Percentiles rank a stretch among this genome's conserved stretches.
These are phyloP conservation scores for Halenospora varia DNA, from an alignment of 495 filamentous ascomycete species.

Conservation along the genomic window DNA sequence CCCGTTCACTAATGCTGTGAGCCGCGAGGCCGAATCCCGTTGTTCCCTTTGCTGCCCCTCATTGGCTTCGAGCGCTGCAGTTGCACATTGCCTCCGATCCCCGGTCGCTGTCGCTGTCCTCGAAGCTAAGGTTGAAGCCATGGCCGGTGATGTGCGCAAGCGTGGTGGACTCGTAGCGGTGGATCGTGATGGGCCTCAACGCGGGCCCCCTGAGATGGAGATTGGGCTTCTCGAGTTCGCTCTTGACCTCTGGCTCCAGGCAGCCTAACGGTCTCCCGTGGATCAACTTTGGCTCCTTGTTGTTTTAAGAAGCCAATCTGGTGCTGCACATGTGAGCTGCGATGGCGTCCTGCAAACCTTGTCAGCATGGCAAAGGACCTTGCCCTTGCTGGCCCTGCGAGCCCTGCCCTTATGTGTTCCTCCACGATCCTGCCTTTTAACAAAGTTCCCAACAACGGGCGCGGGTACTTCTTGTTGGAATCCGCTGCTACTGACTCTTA, in stretches of 20 bases:
- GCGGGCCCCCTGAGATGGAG: conserved; percentile 6
- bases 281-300: conserved; percentile 17
- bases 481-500: not conserved
- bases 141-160: not conserved
- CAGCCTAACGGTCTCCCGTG: conserved; percentile 8
- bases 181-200: conserved; percentile 4
- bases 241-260: conserved; percentile 4
- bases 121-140: conserved; percentile 10
- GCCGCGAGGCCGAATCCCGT: conserved; percentile 22
- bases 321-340: conserved; percentile 19
- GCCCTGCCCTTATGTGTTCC: conserved; percentile 5
- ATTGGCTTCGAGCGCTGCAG: conserved; percentile 18
- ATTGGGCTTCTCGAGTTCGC: conserved; percentile 4
- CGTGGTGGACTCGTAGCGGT: not conserved
- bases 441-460: conserved; percentile 6
- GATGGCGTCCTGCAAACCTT: conserved; percentile 17
- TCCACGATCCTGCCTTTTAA: conserved; percentile 7
- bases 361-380: conserved; percentile 10
- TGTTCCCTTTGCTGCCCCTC: conserved; percentile 12
- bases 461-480: conserved; percentile 9
- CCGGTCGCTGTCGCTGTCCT: conserved; percentile 3
- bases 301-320: conserved; percentile 19
- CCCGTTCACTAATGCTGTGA: conserved; percentile 18
- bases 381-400: conserved; percentile 15
- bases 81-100: conserved; percentile 7